Evolutionary conservation across 2,329 filamentous ascomycete genomes (phyloP), one percentile per base, ranked within the genome.

Genomic region (Phaeosphaeria sp.): DNA sequence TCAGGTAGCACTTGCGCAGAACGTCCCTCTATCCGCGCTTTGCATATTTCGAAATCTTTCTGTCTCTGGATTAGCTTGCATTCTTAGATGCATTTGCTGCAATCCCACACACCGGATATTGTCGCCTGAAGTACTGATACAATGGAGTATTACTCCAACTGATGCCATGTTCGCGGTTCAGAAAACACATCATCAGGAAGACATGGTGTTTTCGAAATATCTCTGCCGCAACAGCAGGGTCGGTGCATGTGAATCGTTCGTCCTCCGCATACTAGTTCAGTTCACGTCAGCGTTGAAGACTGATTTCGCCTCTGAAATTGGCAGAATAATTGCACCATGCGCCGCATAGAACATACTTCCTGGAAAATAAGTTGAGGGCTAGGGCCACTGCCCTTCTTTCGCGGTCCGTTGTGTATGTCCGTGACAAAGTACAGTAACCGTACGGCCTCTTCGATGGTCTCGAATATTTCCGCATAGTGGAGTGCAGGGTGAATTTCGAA

Each of bases 401-500:
- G 68, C 47, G 81, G 78, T 55, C 71, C 72, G 30, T 66, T 73
- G 66, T 90, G 89, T 10, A 85, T 80, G 52, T 87, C 85, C 42
- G 86, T 78, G 2, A 90, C 72, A 52, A 82, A 83, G 71, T 90
- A 90, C 64, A 91, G 85, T 20, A 91, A 76, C 9, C 82, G 80
- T 13, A 90, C 84, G 1, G 86, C 88, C 70, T 90, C 83, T 51
- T 84, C 81, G 81, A 90, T 90, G 48, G 82, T 79, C 27, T 83
- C 76, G 73, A 85, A 88, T 25, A 86, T 85, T 6, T 76, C 66
- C 50, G 78, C 76, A 72, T 91, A 93, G 2, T 77, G 73, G 10
- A 79, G 69, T n/a, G 84, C 79, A 1, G 90, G 89, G 30, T 79
- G 79, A 43, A 92, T 82, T 68, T 89, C 85, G 70, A 87, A 91